Evolutionary conservation across 805 yeast genomes (phyloP), one percentile per base, ranked within the genome.

Genomic region (Nematodospora valgi): DNA sequence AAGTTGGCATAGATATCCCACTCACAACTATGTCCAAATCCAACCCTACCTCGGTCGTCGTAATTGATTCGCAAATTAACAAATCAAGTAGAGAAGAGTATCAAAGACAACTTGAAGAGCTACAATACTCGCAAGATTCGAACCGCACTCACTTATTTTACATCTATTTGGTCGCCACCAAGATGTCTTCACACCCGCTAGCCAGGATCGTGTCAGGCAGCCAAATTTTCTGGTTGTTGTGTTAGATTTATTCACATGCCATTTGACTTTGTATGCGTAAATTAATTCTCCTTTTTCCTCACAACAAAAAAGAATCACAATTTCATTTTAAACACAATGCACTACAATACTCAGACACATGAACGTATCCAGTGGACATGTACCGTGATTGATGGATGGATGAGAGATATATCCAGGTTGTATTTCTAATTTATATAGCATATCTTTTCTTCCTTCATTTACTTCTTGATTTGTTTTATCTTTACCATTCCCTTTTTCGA

Each of bases 31-130:
- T 27, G 32, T 24, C 36, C 1, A 35, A 31, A 25, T 13, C 44
- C 3, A 44, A 41, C 22, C 62, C 60, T 6, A 41, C 38, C 18
- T 27, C 38, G 7, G 39, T 58, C 8, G 72, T 65, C 43, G 51
- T 58, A 13, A 29, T 54, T 23, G 62, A 57, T 34, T 56, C 70
- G 4, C 48, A 48, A n/a, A 44, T 60, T 26, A 42, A 43, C 11
- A 20, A 35, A 5, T 39, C 44, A 8, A 61, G 56, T 32, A 29
- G 36, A 17, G 25, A 29, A 8, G 37, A 38, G 5, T 51, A 51
- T 38, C 27, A 35, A n/a, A 15, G 25, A 4, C 24, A 25, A 10
- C 36, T 50, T 9, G 20, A 13, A 4, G 23, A 34, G 16, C 37
- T 40, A 17, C 27, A 45, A 14, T 19, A n/a, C n/a, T n/a, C n/a